These are phyloP conservation scores for Tubosaeta sp. DNA, from an alignment of 768 basidiomycete species.

Conservation along the genomic window DNA sequence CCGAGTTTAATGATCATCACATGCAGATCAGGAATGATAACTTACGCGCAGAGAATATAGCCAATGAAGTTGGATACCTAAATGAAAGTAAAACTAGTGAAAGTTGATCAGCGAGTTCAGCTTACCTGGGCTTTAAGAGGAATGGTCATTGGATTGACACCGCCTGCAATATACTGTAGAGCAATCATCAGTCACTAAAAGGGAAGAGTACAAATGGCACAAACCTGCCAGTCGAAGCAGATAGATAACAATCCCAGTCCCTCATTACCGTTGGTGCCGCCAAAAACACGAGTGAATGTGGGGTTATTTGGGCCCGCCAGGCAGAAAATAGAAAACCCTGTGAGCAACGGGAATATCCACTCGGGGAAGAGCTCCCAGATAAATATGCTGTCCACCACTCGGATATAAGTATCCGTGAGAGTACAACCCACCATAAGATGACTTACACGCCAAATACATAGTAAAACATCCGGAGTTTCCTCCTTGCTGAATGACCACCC, in stretches of 20 bases:
- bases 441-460: constrained; percentile 27
- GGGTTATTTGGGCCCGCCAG: constrained; percentile 41
- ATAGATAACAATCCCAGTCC: constrained; percentile 58
- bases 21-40: not conserved
- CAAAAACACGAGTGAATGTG: constrained; percentile 46
- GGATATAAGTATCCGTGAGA: not conserved
- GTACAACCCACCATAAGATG: constrained; percentile 3
- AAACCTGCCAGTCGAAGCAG: constrained; percentile 52
- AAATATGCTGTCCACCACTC: constrained; percentile 31
- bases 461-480: constrained; percentile 36
- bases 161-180: constrained; percentile 23
- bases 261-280: constrained; percentile 64
- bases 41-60: constrained; percentile 52
- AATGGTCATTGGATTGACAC: constrained; percentile 48
- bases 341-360: constrained; percentile 52
- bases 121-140: constrained; percentile 49
- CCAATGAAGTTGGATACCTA: constrained; percentile 47
- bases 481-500: constrained; percentile 34
- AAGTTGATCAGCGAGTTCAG: not conserved
- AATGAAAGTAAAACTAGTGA: not conserved
- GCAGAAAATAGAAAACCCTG: constrained; percentile 61
- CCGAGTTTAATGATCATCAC: constrained; percentile 6
- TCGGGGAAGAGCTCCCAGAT: constrained; percentile 24
- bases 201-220: constrained; percentile 20
- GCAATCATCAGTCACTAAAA: not conserved